phyloP scores from a whole-genome alignment of 2,329 filamentous ascomycete genomes.

The Teratosphaeria nubilosa region DNA sequence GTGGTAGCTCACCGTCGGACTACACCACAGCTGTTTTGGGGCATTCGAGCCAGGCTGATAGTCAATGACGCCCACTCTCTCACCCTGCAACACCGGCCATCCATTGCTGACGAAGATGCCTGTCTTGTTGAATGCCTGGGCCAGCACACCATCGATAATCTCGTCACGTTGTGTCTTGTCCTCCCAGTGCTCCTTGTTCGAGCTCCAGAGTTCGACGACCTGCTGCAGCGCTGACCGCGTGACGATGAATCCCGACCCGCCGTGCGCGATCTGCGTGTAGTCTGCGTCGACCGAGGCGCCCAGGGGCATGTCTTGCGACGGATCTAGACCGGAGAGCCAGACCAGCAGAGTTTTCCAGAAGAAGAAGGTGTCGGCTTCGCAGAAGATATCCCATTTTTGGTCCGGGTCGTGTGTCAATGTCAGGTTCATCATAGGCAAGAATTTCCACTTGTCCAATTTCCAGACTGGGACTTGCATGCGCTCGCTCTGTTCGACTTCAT shows the following conservation, averaged over 20 bases:
- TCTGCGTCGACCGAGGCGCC: constrained; percentile 44
- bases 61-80: constrained; percentile 30
- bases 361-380: constrained; percentile 50
- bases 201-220: constrained; percentile 28
- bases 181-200: constrained; percentile 32
- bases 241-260: constrained; percentile 33
- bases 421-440: constrained; percentile 40
- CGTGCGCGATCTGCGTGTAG: constrained; percentile 31
- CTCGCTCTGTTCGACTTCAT: constrained; percentile 1
- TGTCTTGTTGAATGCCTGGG: constrained; percentile 36
- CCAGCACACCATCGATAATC: constrained; percentile 44
- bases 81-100: constrained; percentile 35
- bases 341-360: constrained; percentile 43
- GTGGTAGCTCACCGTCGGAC: constrained; percentile 29
- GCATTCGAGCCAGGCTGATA: constrained; percentile 16
- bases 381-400: constrained; percentile 50
- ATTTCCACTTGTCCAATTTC: constrained; percentile 43
- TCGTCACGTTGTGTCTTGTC: constrained; percentile 37
- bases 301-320: constrained; percentile 40
- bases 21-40: constrained; percentile 31
- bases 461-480: constrained; percentile 18
- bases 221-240: constrained; percentile 30
- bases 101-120: constrained; percentile 33
- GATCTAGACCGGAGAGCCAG: constrained; percentile 45
- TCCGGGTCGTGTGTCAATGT: constrained; percentile 30